Base-by-base conservation (phyloP, 2,329 filamentous ascomycete genomes). In the Paraphoma chrysanthemicola region DNA sequence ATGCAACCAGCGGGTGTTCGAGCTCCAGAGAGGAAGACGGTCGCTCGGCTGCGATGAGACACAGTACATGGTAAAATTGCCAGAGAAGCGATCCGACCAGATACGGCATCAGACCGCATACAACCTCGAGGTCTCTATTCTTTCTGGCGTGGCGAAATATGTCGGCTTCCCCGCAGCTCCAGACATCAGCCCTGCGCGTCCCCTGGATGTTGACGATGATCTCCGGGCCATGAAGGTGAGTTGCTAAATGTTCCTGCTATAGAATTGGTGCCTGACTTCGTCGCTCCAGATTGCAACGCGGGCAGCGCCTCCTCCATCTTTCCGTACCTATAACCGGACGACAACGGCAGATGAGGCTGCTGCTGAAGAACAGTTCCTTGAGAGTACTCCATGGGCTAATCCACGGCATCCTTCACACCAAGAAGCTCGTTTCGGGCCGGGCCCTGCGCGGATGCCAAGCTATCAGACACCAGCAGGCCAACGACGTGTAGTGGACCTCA, bases 91-190 rank as follows among this genome's bases (percentile, higher is more conserved):
- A 59, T 85, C 88, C 29, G 89, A 93, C 68, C 91, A 94, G 69
- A 85, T 96, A 57, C 85, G 87, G 59, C 91, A 97, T 60, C 93
- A 96, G 66, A 86, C 93, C 48, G 90, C 93, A 45, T 98, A 98
- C 80, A 98, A 97, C 75, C 91, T 90, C 63, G 95, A 99, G 75
- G 93, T 99, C 4, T 96, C 93, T 0, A 87, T 97, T 29, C 81
- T 99, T 54, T 89, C 93, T 6, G 94, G 94, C 38, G 84, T 98
- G 49, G 93, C 94, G 36, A 98, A 97, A 78, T 93, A 97, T 74
- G 89, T 96, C 70, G 95, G 95, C 23, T 99, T 99, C 78, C 95
- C 95, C 36, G 93, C 94, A 31, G 95, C 93, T n/a, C 95, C 95
- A 17, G 85, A 91, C 33, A 89, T 99, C 78, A 83, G 83, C 55